These are phyloP conservation scores for Antarctomyces pellizariae DNA, from an alignment of 495 filamentous ascomycete species.

Conservation along the genomic window DNA sequence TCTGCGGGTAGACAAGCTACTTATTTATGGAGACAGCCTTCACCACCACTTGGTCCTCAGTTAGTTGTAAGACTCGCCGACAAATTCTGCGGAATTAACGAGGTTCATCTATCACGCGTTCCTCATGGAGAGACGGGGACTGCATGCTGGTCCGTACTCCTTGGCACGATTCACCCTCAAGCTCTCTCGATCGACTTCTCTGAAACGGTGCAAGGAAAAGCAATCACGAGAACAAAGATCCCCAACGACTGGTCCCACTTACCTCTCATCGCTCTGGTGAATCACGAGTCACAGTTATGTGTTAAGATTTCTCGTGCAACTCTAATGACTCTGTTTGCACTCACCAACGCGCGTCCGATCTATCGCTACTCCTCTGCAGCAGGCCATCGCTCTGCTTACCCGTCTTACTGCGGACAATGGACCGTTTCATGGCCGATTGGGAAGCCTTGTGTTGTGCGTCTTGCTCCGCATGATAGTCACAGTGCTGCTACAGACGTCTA, in stretches of 20 bases:
- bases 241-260: constrained; percentile 5
- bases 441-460: constrained; percentile 13
- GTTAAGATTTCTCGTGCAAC: constrained; percentile 14
- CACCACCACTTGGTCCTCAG: no score
- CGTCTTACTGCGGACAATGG: constrained; percentile 15
- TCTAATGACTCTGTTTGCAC: constrained; percentile 14
- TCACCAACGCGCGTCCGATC: constrained; percentile 13
- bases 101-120: constrained; percentile 7
- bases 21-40: no score
- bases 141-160: constrained; percentile 6
- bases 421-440: constrained; percentile 17
- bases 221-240: not conserved
- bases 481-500: constrained; percentile 11
- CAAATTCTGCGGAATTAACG: no score
- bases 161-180: constrained; percentile 10
- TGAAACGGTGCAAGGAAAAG: not conserved
- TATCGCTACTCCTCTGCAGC: constrained; percentile 15
- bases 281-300: constrained; percentile 10
- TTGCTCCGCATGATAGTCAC: constrained; percentile 16
- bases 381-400: constrained; percentile 15
- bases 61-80: no score
- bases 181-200: constrained; percentile 2
- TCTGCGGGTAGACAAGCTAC: no score
- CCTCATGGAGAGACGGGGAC: constrained; percentile 4
- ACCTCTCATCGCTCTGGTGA: constrained; percentile 5